phyloP scores from a whole-genome alignment of 2,329 filamentous ascomycete species.

The Chrysoporthe austroafricana region DNA sequence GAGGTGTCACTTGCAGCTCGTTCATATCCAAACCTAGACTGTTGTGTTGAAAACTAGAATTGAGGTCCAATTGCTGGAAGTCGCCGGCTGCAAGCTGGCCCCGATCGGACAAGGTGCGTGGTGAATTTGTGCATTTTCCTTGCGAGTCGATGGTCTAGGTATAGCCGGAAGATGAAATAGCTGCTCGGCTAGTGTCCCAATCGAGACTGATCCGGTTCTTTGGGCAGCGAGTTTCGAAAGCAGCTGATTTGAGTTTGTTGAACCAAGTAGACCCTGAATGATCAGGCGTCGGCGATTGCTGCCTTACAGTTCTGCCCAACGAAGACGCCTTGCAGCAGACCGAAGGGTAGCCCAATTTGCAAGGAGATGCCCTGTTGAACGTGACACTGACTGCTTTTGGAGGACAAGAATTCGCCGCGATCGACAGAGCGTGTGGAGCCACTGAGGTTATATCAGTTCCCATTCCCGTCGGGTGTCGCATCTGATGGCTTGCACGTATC shows the following conservation, averaged over 20 bases:
- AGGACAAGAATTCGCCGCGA: not conserved
- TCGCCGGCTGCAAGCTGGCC: not conserved
- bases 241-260: slow-evolving; percentile 3
- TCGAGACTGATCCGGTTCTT: not conserved
- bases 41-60: not conserved
- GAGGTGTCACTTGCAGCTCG: slow-evolving; percentile 9
- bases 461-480: not conserved
- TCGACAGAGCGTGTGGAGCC: not conserved
- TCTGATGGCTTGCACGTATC: not conserved
- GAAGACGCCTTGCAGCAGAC: not conserved
- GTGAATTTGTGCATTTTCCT: not conserved
- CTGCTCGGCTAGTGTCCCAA: not conserved
- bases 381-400: not conserved
- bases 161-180: not conserved
- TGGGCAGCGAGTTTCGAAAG: not conserved
- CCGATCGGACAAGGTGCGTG: not conserved
- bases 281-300: slow-evolving; percentile 9
- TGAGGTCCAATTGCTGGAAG: not conserved
- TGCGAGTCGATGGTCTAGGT: not conserved
- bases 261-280: not conserved
- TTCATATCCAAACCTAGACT: not conserved
- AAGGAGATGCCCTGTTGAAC: slow-evolving; percentile 15
- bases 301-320: slow-evolving; percentile 23
- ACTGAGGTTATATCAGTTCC: not conserved
- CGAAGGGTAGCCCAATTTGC: slow-evolving; percentile 22